phyloP scores from a whole-genome alignment of 2,329 filamentous ascomycete species.

The Aspergillus proliferans region DNA sequence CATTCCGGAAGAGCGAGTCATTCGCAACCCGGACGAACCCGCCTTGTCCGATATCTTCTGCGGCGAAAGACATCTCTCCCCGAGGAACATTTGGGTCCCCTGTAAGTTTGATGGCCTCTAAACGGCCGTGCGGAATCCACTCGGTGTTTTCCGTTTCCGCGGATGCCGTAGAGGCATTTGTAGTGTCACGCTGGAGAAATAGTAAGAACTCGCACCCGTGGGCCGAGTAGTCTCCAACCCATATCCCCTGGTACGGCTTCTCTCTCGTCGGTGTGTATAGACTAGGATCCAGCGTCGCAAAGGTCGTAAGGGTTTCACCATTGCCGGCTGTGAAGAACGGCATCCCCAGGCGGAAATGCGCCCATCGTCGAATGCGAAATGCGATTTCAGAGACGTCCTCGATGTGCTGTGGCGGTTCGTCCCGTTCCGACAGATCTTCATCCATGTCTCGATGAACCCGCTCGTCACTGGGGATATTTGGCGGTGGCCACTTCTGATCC shows the following conservation, averaged over 20 bases:
- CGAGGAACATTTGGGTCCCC: conserved; percentile 86
- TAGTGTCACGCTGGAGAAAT: conserved; percentile 63
- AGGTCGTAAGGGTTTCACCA: conserved; percentile 51
- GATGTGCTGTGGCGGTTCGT: conserved; percentile 47
- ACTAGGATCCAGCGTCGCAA: conserved; percentile 65
- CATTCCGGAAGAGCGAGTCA: conserved; percentile 66
- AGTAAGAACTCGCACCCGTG: conserved; percentile 88
- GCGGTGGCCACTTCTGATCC: conserved; percentile 68
- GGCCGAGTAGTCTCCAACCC: conserved; percentile 81
- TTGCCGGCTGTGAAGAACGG: conserved; percentile 24
- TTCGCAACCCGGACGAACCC: conserved; percentile 60
- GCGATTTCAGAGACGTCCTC: conserved; percentile 60
- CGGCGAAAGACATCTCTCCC: conserved; percentile 76
- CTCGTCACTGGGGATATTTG: conserved; percentile 57
- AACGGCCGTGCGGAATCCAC: conserved; percentile 55
- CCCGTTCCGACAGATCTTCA: conserved; percentile 37
- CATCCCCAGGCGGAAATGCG: conserved; percentile 55
- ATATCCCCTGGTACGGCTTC: conserved; percentile 85
- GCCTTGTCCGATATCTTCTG: conserved; percentile 63
- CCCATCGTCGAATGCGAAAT: conserved; percentile 72
- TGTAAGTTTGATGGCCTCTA: conserved; percentile 85
- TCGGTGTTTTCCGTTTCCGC: conserved; percentile 33
- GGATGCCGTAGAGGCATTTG: conserved; percentile 12
- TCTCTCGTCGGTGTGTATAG: conserved; percentile 73
- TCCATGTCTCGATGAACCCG: conserved; percentile 50